Percentiles rank a stretch among this genome's conserved stretches.
Evolutionary conservation across 371 early-diverging fungal genomes (phyloP).

Genomic region (Mucor velutinosus): DNA sequence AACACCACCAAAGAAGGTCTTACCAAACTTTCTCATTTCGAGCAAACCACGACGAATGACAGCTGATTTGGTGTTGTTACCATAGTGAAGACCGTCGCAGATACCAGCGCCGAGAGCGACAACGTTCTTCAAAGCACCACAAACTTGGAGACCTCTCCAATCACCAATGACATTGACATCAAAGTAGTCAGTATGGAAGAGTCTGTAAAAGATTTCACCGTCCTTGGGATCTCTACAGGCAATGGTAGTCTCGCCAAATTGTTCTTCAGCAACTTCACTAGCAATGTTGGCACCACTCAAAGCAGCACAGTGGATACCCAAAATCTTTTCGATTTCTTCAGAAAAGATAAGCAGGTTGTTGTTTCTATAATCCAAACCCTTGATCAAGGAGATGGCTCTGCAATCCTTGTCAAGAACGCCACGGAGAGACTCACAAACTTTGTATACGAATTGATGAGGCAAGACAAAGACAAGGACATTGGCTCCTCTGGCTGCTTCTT

Average conservation of each 20-base stretch:
- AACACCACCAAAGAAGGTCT: slow-evolving; percentile 76
- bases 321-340: slow-evolving; percentile 76
- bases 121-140: slow-evolving; percentile 98
- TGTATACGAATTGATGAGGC: slow-evolving; percentile 92
- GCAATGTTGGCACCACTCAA: slow-evolving; percentile 99
- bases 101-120: slow-evolving; percentile 98
- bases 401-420: neutral
- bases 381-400: slow-evolving; percentile 84
- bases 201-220: slow-evolving; percentile 73
- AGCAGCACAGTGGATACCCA: slow-evolving; percentile 77
- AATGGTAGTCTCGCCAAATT: slow-evolving; percentile 96
- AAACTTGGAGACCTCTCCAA: slow-evolving; percentile 93
- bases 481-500: slow-evolving; percentile 73
- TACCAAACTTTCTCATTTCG: slow-evolving; percentile 95
- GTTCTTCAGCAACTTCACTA: slow-evolving; percentile 91
- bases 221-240: slow-evolving; percentile 74
- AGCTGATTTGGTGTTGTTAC: slow-evolving; percentile 97
- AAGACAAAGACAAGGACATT: slow-evolving; percentile 93
- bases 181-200: slow-evolving; percentile 92
- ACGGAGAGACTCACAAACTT: slow-evolving; percentile 53
- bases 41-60: slow-evolving; percentile 95
- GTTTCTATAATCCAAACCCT: slow-evolving; percentile 80
- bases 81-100: slow-evolving; percentile 86
- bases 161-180: slow-evolving; percentile 83
- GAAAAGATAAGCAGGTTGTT: slow-evolving; percentile 80